phyloP scores from a whole-genome alignment of 805 yeast genomes.

The Barnettozyma sucrosica region DNA sequence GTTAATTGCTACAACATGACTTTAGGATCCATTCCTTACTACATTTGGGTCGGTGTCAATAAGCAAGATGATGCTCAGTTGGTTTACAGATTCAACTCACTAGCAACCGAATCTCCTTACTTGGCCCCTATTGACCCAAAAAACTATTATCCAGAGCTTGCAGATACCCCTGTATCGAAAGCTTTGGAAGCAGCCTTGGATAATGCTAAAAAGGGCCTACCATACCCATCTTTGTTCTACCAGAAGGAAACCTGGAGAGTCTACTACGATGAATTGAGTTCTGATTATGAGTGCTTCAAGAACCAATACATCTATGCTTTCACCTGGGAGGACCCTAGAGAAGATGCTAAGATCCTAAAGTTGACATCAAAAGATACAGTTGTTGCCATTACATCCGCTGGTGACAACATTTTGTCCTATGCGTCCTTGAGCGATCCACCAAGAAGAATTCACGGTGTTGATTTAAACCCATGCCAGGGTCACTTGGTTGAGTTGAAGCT shows the following conservation, averaged over 20 bases:
- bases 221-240: constrained; percentile 76
- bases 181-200: constrained; percentile 73
- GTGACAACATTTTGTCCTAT: constrained; percentile 73
- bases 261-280: constrained; percentile 66
- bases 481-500: constrained; percentile 75
- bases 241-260: constrained; percentile 76
- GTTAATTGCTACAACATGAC: constrained; percentile 58
- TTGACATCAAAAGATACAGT: constrained; percentile 62
- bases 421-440: constrained; percentile 69
- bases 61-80: constrained; percentile 46
- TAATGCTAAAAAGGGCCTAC: constrained; percentile 58
- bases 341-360: constrained; percentile 63
- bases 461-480: constrained; percentile 76
- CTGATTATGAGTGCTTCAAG: constrained; percentile 63
- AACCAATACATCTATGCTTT: constrained; percentile 81
- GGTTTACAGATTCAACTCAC: constrained; percentile 51
- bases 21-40: constrained; percentile 74
- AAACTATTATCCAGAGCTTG: constrained; percentile 12
- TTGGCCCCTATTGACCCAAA: constrained; percentile 48
- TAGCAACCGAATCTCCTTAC: constrained; percentile 80
- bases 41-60: constrained; percentile 77
- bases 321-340: constrained; percentile 89
- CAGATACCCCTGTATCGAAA: constrained; percentile 44
- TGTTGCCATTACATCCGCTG: constrained; percentile 81
- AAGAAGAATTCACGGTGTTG: constrained; percentile 75